These are phyloP conservation scores for Trichosanthes truncata DNA, from an alignment of 306 rosid genomes.

Conservation along the genomic window DNA sequence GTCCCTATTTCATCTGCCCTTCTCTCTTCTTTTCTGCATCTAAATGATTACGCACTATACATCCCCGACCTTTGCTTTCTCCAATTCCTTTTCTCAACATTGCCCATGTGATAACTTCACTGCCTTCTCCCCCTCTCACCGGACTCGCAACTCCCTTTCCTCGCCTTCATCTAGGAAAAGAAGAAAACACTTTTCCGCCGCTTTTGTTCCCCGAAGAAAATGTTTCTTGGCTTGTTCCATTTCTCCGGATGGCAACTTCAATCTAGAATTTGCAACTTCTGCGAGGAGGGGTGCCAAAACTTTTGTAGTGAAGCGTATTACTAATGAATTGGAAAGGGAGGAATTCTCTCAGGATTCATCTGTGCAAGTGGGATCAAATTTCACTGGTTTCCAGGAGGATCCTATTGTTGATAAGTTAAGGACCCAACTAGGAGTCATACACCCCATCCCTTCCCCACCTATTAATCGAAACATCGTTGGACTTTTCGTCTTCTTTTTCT, in stretches of 20 bases:
- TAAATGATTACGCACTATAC: slow-evolving; percentile 53
- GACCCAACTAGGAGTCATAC: slow-evolving; percentile 90
- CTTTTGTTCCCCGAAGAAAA: slow-evolving; percentile 29
- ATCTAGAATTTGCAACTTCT: slow-evolving; percentile 27
- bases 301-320: slow-evolving; percentile 37
- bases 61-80: slow-evolving; percentile 34
- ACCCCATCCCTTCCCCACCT: slow-evolving; percentile 91
- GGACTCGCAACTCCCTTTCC: background rate
- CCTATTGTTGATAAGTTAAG: slow-evolving; percentile 88
- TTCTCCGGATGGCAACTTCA: slow-evolving; percentile 26
- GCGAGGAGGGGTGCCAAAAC: slow-evolving; percentile 29
- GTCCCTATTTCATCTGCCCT: slow-evolving; percentile 15
- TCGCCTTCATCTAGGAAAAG: slow-evolving; percentile 27
- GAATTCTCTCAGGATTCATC: slow-evolving; percentile 25
- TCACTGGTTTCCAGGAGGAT: slow-evolving; percentile 62
- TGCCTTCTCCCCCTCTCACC: background rate
- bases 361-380: slow-evolving; percentile 46
- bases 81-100: slow-evolving; percentile 19
- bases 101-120: slow-evolving; percentile 41
- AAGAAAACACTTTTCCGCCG: slow-evolving; percentile 22
- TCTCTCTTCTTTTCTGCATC: slow-evolving; percentile 2
- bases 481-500: slow-evolving; percentile 78
- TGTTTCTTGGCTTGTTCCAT: slow-evolving; percentile 31
- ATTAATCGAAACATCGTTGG: slow-evolving; percentile 68
- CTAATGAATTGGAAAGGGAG: slow-evolving; percentile 35